A percentile compares a stretch with the other conserved stretches of the same genome.
These are phyloP conservation scores for Mortierella sp. DNA, from an alignment of 371 early-diverging fungal species.

Conservation along the genomic window DNA sequence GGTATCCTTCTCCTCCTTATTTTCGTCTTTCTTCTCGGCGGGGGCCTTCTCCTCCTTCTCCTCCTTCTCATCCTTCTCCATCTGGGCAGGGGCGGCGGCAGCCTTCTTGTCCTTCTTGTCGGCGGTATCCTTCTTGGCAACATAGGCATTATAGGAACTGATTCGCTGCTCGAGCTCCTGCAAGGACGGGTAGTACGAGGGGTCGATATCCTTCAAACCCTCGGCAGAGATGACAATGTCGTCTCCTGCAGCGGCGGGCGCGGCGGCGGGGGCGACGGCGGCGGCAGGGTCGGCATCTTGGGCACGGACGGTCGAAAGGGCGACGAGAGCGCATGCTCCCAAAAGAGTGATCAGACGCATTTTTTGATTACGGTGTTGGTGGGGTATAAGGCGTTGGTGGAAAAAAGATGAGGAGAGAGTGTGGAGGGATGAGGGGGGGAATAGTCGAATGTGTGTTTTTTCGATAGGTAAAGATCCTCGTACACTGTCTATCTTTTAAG, in stretches of 20 bases:
- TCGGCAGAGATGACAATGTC: background rate
- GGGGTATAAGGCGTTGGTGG: too few relatives aligned
- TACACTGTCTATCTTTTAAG: background rate
- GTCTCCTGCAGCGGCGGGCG: background rate
- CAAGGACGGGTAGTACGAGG: constrained; percentile 28
- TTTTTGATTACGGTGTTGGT: background rate
- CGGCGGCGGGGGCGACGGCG: background rate
- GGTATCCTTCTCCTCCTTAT: background rate
- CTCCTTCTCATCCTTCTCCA: background rate
- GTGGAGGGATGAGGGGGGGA: background rate
- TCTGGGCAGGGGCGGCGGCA: background rate
- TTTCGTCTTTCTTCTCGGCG: background rate
- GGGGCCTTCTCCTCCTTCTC: background rate
- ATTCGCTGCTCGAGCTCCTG: constrained; percentile 33
- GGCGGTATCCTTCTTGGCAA: background rate
- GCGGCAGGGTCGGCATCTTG: constrained; percentile 18
- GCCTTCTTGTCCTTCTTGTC: constrained; percentile 2
- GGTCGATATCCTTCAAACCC: constrained; percentile 19
- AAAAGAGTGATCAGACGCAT: constrained; percentile 43
- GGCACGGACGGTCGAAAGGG: constrained; percentile 23
- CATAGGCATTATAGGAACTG: constrained; percentile 27
- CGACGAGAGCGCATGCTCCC: constrained; percentile 40
- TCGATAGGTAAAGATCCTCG: background rate
- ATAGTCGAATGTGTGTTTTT: background rate
- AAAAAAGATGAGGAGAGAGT: background rate